Base-by-base conservation (phyloP, 208 protist species). In the Leishmania aethiopica region DNA sequence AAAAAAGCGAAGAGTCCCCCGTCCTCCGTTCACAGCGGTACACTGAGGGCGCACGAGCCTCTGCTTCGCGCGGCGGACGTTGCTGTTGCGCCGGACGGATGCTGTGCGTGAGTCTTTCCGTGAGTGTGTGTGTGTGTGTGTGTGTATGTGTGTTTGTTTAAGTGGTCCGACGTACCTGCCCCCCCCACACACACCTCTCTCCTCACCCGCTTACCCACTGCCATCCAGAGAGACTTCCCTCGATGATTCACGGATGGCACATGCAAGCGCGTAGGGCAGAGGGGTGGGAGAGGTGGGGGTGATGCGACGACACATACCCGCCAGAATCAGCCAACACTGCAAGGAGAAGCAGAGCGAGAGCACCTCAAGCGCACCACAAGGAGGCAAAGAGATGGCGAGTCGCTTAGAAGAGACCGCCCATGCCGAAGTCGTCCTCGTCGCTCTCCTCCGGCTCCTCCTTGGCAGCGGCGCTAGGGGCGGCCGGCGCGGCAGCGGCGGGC, bases 371-470 rank as follows among this genome's bases (percentile, higher is more conserved):
- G 6, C 37, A 5, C 25, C n/a, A 45, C 7, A 37, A 40, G 47
- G 45, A 70, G 47, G 19, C 22, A 17, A 40, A 6, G 6, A 40
- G 25, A 45, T 55, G 22, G 47, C 32, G 79, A 28, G 40, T 13
- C 35, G 32, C 67, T 91, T 96, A 97, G 89, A 95, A 95, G 85
- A 97, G 95, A 81, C 87, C 91, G 82, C 94, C 95, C 80, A 93
- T 92, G 81, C 88, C 90, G 70, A 97, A 94, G 88, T 96, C 93
- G 51, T 96, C 94, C 76, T 96, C 92, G 55, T 95, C 92, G 77
- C 96, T 92, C 78, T 94, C 90, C 88, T 93, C 89, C 62, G 88
- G 83, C 87, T 94, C 90, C 77, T 81, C 87, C 80, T 87, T 84
- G 76, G 88, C 88, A 73, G 82, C 88, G 28, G 87, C 87, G 72